Conservation (phyloP, 2,329 filamentous ascomycete genomes). For the Orbilia oligospora region DNA sequence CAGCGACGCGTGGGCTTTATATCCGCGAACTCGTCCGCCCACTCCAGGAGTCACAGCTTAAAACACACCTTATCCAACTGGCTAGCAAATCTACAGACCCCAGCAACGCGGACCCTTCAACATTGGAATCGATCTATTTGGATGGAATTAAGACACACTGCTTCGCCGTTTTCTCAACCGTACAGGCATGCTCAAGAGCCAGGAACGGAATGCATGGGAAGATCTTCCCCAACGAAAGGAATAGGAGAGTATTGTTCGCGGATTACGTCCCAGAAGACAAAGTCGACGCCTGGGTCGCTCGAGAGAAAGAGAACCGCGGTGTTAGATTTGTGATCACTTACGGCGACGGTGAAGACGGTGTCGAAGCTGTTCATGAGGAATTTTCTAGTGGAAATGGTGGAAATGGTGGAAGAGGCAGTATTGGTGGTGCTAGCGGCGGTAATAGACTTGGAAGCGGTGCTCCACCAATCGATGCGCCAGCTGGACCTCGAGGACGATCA, state of each 20-base stretch:
- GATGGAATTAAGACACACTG: conserved; percentile 91
- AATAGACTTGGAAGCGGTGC: neutral
- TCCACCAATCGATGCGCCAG: conserved; percentile 39
- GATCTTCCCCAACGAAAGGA: conserved; percentile 89
- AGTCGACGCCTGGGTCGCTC: conserved; percentile 80
- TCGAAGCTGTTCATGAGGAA: conserved; percentile 55
- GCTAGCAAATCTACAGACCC: conserved; percentile 70
- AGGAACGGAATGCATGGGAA: conserved; percentile 81
- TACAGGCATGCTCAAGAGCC: conserved; percentile 81
- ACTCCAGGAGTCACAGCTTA: conserved; percentile 77
- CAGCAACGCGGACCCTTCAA: conserved; percentile 66
- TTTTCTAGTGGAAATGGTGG: conserved; percentile 22
- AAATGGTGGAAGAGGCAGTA: neutral
- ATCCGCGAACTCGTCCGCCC: conserved; percentile 93
- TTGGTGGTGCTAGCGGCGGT: neutral
- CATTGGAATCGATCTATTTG: conserved; percentile 80
- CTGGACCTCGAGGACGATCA: conserved; percentile 39
- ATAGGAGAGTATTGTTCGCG: conserved; percentile 85
- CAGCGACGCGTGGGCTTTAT: conserved; percentile 83
- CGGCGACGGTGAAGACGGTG: conserved; percentile 42
- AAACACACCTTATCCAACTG: conserved; percentile 78
- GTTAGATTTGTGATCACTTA: conserved; percentile 82
- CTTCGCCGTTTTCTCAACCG: conserved; percentile 79
- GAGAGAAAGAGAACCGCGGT: conserved; percentile 72
- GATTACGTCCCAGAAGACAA: conserved; percentile 88